These are phyloP conservation scores for Schizosaccharomyces pombe DNA, from an alignment of 805 yeast genomes.

Conservation along the genomic window DNA sequence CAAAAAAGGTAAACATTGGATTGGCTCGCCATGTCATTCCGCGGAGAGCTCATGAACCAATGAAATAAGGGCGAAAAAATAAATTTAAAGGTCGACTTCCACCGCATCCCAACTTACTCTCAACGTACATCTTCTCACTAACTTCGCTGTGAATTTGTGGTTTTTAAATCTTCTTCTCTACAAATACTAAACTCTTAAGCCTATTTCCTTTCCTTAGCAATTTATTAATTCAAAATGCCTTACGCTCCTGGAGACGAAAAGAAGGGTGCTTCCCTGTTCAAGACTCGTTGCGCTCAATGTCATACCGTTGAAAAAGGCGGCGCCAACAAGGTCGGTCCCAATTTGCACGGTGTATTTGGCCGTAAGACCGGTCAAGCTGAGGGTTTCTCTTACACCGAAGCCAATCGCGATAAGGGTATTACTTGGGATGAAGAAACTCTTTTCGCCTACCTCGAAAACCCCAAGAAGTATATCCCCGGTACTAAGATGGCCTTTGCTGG, in stretches of 20 bases:
- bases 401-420: constrained; percentile 91
- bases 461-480: constrained; percentile 97
- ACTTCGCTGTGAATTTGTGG: too few species aligned
- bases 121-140: too few species aligned
- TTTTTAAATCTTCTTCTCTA: not conserved
- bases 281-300: constrained; percentile 97
- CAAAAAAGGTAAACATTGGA: too few species aligned
- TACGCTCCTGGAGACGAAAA: constrained; percentile 33
- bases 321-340: constrained; percentile 97
- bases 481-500: constrained; percentile 99
- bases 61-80: too few species aligned
- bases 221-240: not conserved
- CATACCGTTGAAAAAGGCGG: constrained; percentile 93
- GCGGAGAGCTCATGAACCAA: too few species aligned
- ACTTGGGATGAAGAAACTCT: constrained; percentile 68
- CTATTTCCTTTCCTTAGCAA: too few species aligned
- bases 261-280: constrained; percentile 96
- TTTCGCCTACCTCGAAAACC: constrained; percentile 93
- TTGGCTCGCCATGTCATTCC: too few species aligned
- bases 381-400: constrained; percentile 93
- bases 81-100: too few species aligned
- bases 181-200: not conserved
- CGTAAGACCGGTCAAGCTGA: constrained; percentile 78
- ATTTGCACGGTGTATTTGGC: constrained; percentile 82
- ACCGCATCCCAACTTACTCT: too few species aligned